phyloP scores from a whole-genome alignment of 2,329 filamentous ascomycete genomes.

The Calonectria pauciramosa region DNA sequence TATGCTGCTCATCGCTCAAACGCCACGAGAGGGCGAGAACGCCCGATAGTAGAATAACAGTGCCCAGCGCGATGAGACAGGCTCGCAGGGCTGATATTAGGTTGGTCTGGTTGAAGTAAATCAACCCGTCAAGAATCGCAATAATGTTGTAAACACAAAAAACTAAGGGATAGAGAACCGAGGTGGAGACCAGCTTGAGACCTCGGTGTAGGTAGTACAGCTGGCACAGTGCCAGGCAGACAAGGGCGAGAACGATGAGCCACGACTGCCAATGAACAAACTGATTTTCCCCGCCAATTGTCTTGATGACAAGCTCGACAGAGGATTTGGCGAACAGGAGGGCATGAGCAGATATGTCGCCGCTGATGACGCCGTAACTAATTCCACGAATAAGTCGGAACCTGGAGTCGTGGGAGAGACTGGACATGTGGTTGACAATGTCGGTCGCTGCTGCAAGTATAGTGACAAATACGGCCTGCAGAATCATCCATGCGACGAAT shows the following conservation, averaged over 20 bases:
- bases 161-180: slow-evolving; percentile 94
- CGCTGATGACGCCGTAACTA: slow-evolving; percentile 90
- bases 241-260: slow-evolving; percentile 86
- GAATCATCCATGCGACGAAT: slow-evolving; percentile 91
- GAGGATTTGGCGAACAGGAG: slow-evolving; percentile 96
- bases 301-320: slow-evolving; percentile 91
- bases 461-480: slow-evolving; percentile 81
- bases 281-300: slow-evolving; percentile 89
- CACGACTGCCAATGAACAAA: slow-evolving; percentile 97
- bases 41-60: slow-evolving; percentile 85
- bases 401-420: slow-evolving; percentile 71
- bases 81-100: slow-evolving; percentile 82
- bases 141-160: slow-evolving; percentile 99
- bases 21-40: slow-evolving; percentile 96
- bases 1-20: slow-evolving; percentile 81
- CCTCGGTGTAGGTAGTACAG: slow-evolving; percentile 96
- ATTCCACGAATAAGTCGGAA: slow-evolving; percentile 86
- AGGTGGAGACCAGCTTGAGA: slow-evolving; percentile 94
- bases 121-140: slow-evolving; percentile 95
- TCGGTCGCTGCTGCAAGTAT: slow-evolving; percentile 75
- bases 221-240: slow-evolving; percentile 87
- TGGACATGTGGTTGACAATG: slow-evolving; percentile 65
- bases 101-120: slow-evolving; percentile 94
- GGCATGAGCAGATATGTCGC: slow-evolving; percentile 93
- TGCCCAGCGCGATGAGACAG: slow-evolving; percentile 87